A percentile compares a stretch with the other conserved stretches of the same genome.
phyloP scores from a whole-genome alignment of 225 moss, liverwort and hornwort species.

The Neckera pumila region DNA sequence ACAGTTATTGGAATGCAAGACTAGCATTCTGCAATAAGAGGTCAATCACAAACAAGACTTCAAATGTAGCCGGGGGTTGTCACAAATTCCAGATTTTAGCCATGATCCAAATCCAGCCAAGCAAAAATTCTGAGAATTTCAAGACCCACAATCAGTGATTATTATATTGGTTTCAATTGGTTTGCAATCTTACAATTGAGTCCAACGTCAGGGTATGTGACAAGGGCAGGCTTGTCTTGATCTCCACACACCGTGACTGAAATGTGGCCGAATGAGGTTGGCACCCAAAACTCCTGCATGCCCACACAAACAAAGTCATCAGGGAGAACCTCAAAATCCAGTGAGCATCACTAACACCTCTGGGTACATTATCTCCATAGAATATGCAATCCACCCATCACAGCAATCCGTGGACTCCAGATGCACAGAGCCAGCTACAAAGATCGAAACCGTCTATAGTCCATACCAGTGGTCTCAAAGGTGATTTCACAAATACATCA shows the following conservation, averaged over 20 bases:
- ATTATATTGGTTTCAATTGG: not conserved
- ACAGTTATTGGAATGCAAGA: not conserved
- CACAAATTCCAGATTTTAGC: not conserved
- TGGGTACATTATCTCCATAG: not conserved
- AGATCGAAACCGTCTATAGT: not conserved
- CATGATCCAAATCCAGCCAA: not conserved
- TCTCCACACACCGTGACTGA: constrained; percentile 83
- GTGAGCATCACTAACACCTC: not conserved
- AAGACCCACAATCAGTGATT: not conserved
- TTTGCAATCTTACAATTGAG: constrained; percentile 60
- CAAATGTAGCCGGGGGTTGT: not conserved
- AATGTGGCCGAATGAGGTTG: constrained; percentile 70
- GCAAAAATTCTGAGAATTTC: not conserved
- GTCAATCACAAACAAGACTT: not conserved
- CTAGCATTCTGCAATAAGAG: not conserved
- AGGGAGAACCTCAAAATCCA: not conserved
- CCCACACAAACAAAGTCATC: not conserved
- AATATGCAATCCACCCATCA: not conserved
- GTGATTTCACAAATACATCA: not conserved
- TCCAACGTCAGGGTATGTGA: constrained; percentile 91
- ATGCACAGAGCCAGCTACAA: not conserved
- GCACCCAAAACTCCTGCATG: constrained; percentile 68
- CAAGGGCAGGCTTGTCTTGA: constrained; percentile 80
- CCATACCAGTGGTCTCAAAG: not conserved
- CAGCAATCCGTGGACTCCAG: not conserved